Evolutionary conservation across 345 rosid genomes (phyloP).

Genomic region (Stellera chamaejasme): DNA sequence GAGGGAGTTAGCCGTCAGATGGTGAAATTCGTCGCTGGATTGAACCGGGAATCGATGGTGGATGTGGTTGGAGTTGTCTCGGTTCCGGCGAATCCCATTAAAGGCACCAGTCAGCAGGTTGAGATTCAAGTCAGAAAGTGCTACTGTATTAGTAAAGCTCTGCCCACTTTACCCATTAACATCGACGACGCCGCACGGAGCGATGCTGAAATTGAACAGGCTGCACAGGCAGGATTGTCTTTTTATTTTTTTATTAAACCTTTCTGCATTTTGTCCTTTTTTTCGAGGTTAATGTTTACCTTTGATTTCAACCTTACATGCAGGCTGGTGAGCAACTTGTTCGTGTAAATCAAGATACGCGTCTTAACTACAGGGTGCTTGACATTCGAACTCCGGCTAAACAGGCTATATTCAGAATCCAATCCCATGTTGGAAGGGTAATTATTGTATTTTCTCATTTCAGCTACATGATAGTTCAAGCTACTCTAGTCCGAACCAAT

Average conservation of each 20-base stretch:
- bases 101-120: constrained; percentile 56
- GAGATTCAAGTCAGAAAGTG: constrained; percentile 58
- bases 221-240: constrained; percentile 33
- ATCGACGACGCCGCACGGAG: constrained; percentile 83
- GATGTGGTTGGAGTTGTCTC: constrained; percentile 47
- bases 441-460: constrained; percentile 6
- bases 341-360: constrained; percentile 80
- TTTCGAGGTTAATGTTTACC: too few relatives aligned
- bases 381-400: constrained; percentile 76
- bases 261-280: too few relatives aligned
- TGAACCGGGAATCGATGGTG: constrained; percentile 61
- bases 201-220: constrained; percentile 62
- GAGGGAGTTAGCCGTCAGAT: constrained; percentile 46
- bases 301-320: neutral
- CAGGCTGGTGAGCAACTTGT: constrained; percentile 55
- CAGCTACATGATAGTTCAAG: too few relatives aligned
- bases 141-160: constrained; percentile 53
- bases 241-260: too few relatives aligned
- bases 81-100: constrained; percentile 39
- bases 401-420: constrained; percentile 72
- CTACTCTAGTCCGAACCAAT: too few relatives aligned
- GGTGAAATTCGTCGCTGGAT: constrained; percentile 46
- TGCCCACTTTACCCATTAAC: constrained; percentile 49
- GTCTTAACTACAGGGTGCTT: constrained; percentile 64
- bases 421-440: constrained; percentile 42